Conservation (phyloP, 2,329 filamentous ascomycete genomes). For the Leptodontidium sp. region DNA sequence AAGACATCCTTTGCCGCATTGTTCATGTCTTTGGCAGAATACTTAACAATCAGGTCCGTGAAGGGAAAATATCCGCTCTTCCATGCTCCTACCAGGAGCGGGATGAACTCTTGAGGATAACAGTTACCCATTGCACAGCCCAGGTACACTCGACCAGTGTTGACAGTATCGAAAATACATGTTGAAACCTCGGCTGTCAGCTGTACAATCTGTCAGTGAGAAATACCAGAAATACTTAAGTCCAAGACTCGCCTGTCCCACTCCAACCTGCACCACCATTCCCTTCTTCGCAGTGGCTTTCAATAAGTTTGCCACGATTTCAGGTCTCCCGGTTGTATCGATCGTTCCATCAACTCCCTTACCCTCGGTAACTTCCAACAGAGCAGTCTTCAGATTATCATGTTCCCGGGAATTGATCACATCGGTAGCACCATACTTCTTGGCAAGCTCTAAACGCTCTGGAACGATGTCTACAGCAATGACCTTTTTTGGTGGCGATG, state of each 20-base stretch:
- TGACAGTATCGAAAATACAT: constrained; percentile 35
- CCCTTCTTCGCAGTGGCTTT: constrained; percentile 35
- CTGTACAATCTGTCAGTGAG: constrained; percentile 20
- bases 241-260: constrained; percentile 20
- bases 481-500: constrained; percentile 42
- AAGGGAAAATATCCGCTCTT: constrained; percentile 36
- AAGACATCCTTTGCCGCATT: constrained; percentile 33
- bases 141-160: constrained; percentile 32
- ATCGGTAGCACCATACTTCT: constrained; percentile 52
- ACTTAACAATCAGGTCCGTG: constrained; percentile 35
- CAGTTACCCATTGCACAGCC: constrained; percentile 38
- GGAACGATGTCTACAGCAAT: constrained; percentile 57
- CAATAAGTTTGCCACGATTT: constrained; percentile 30
- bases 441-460: constrained; percentile 52
- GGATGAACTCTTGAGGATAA: constrained; percentile 39
- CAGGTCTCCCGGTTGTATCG: constrained; percentile 34
- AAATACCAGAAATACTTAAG: neutral
- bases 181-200: constrained; percentile 30
- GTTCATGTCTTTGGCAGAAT: constrained; percentile 34
- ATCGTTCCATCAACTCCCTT: constrained; percentile 34
- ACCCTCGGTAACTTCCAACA: constrained; percentile 29
- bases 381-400: constrained; percentile 25
- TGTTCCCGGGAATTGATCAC: constrained; percentile 32
- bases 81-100: constrained; percentile 33
- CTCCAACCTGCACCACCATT: constrained; percentile 36